Conservation (phyloP, 129 eudicot genomes). For the Daucus carota region DNA sequence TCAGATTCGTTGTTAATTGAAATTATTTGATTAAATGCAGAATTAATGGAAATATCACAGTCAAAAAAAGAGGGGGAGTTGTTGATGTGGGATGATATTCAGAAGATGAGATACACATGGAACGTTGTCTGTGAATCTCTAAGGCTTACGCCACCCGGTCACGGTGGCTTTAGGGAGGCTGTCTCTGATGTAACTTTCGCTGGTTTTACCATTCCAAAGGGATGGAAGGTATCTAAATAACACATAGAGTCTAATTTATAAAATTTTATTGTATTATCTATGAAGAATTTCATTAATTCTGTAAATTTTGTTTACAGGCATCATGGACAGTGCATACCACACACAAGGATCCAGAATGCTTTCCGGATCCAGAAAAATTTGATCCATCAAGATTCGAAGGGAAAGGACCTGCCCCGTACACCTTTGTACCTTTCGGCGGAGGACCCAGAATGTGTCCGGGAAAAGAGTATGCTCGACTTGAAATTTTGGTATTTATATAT, state of each 20-base stretch:
- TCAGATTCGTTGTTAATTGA: background rate
- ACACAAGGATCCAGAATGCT: background rate
- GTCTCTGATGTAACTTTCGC: background rate
- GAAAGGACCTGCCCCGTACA: slow-evolving; percentile 6
- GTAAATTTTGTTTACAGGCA: background rate
- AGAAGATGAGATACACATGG: slow-evolving; percentile 7
- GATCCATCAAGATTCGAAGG: slow-evolving; percentile 13
- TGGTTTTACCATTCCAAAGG: slow-evolving; percentile 11
- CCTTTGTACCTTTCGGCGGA: slow-evolving; percentile 9
- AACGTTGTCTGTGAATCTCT: slow-evolving; percentile 11
- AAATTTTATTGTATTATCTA: no score
- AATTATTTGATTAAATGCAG: background rate
- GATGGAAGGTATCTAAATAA: slow-evolving; percentile 8
- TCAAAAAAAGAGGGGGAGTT: background rate
- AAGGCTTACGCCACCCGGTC: slow-evolving; percentile 8
- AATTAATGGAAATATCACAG: slow-evolving; percentile 1
- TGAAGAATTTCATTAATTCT: no score
- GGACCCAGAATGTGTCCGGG: slow-evolving; percentile 14
- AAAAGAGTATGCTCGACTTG: slow-evolving; percentile 7
- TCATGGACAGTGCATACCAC: background rate
- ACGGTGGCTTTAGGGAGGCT: slow-evolving; percentile 3
- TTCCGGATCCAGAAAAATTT: background rate
- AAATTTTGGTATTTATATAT: background rate
- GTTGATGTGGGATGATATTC: slow-evolving; percentile 6
- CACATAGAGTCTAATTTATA: no score